Conservation (phyloP, 2,329 filamentous ascomycete species). For the Cercospora sesami region DNA sequence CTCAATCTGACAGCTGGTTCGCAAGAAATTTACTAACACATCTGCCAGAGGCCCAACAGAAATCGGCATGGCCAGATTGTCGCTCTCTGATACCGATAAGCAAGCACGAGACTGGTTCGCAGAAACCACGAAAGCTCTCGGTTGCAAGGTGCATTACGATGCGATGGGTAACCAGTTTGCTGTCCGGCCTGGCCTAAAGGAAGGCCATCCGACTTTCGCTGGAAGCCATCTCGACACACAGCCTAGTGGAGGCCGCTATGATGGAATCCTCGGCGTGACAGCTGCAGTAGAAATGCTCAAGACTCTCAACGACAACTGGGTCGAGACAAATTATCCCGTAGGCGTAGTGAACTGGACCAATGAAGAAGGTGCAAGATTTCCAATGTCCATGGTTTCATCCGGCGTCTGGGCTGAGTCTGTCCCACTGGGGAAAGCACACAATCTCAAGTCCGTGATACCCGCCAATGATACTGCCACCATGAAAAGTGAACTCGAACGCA, state of each 20-base stretch:
- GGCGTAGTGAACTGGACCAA: conserved; percentile 80
- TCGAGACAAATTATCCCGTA: conserved; percentile 69
- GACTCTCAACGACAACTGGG: conserved; percentile 64
- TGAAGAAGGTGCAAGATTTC: conserved; percentile 80
- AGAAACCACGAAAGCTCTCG: conserved; percentile 60
- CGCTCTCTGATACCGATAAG: conserved; percentile 71
- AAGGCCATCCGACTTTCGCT: conserved; percentile 48
- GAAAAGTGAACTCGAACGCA: conserved; percentile 68
- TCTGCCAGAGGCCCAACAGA: conserved; percentile 51
- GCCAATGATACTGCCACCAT: conserved; percentile 61
- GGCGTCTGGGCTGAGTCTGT: conserved; percentile 76
- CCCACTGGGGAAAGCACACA: conserved; percentile 61
- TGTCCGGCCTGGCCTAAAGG: conserved; percentile 61
- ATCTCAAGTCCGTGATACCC: conserved; percentile 59
- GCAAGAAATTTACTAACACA: conserved; percentile 14
- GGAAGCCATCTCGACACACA: conserved; percentile 57
- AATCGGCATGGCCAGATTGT: conserved; percentile 74
- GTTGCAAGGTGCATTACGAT: conserved; percentile 68
- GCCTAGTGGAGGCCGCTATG: conserved; percentile 66
- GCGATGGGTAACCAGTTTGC: conserved; percentile 82
- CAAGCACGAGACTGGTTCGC: conserved; percentile 74
- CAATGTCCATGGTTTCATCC: conserved; percentile 70
- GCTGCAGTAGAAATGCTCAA: conserved; percentile 72
- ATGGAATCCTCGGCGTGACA: conserved; percentile 73
- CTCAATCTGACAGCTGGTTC: neutral